phyloP scores from a whole-genome alignment of 805 yeast genomes.

The Torulaspora franciscae region DNA sequence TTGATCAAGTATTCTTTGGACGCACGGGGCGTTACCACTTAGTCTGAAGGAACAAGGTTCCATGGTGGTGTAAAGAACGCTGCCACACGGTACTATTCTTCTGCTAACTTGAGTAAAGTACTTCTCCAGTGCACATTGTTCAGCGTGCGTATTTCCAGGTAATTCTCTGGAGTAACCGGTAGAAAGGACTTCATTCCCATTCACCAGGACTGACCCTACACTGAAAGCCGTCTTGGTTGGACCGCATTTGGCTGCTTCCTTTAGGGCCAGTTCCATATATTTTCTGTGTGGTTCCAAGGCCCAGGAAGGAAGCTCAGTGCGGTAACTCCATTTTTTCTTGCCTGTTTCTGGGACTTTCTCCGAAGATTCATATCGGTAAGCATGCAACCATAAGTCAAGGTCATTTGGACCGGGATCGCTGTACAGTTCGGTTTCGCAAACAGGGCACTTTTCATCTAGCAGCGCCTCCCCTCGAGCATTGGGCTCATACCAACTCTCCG shows the following conservation, averaged over 20 bases:
- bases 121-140: conserved; percentile 86
- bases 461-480: conserved; percentile 61
- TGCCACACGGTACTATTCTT: conserved; percentile 58
- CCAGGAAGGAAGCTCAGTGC: conserved; percentile 79
- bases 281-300: conserved; percentile 54
- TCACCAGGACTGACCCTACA: conserved; percentile 85
- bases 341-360: conserved; percentile 28
- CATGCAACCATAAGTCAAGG: conserved; percentile 86
- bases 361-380: conserved; percentile 66
- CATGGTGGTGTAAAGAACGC: conserved; percentile 90
- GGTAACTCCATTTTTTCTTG: conserved; percentile 58
- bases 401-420: conserved; percentile 89
- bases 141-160: conserved; percentile 96
- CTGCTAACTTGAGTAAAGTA: conserved; percentile 41
- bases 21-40: conserved; percentile 88
- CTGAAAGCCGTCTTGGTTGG: conserved; percentile 82
- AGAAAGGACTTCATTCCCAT: conserved; percentile 57
- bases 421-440: conserved; percentile 66
- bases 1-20: conserved; percentile 62
- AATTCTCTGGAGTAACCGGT: conserved; percentile 88
- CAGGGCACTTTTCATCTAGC: conserved; percentile 53
- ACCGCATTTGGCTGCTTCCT: conserved; percentile 73
- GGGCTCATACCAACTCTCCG: conserved; percentile 64
- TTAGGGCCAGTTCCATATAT: conserved; percentile 72
- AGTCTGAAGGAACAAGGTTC: conserved; percentile 90